A percentile compares a stretch with the other conserved stretches of the same genome.
phyloP scores from a whole-genome alignment of 208 protist genomes.

The Novymonas esmeraldas region DNA sequence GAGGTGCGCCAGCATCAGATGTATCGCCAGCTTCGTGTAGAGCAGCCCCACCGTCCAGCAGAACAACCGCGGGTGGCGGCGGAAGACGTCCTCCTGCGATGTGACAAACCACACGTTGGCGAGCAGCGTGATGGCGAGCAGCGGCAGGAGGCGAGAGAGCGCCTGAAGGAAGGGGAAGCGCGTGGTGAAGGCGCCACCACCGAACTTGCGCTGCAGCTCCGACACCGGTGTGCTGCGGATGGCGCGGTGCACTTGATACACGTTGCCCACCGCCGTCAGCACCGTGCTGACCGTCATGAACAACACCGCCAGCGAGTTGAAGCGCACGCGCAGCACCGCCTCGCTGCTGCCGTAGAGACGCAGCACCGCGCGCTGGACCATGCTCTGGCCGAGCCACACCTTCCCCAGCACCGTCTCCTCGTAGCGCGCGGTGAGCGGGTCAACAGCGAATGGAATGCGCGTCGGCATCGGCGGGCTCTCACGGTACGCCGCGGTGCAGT shows the following conservation, averaged over 20 bases:
- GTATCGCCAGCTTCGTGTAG: constrained; percentile 77
- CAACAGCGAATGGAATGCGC: constrained; percentile 16
- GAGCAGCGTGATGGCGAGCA: constrained; percentile 57
- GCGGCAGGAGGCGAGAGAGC: constrained; percentile 55
- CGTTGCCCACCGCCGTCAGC: constrained; percentile 55
- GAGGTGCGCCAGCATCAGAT: constrained; percentile 86
- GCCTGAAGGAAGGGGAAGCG: constrained; percentile 62
- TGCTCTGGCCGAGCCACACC: constrained; percentile 46
- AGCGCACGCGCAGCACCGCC: constrained; percentile 42
- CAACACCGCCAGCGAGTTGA: constrained; percentile 73
- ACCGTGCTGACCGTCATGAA: constrained; percentile 41
- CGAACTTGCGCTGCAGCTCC: constrained; percentile 17
- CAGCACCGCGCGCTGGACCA: constrained; percentile 59
- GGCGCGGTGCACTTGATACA: constrained; percentile 67
- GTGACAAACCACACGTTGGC: constrained; percentile 63
- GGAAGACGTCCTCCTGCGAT: constrained; percentile 76
- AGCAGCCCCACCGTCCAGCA: constrained; percentile 85
- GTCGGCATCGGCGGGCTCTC: constrained; percentile 39
- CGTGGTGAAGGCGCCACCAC: constrained; percentile 1
- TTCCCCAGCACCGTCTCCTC: constrained; percentile 25
- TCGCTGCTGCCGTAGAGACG: constrained; percentile 50
- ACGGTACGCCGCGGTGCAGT: constrained; percentile 53
- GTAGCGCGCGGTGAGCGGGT: constrained; percentile 7
- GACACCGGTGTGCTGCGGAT: constrained; percentile 27
- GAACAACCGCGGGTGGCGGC: constrained; percentile 75